A percentile compares a stretch with the other conserved stretches of the same genome.
These are phyloP conservation scores for Chloris gayana DNA, from an alignment of 176 grass and related monocot genomes.

Conservation along the genomic window DNA sequence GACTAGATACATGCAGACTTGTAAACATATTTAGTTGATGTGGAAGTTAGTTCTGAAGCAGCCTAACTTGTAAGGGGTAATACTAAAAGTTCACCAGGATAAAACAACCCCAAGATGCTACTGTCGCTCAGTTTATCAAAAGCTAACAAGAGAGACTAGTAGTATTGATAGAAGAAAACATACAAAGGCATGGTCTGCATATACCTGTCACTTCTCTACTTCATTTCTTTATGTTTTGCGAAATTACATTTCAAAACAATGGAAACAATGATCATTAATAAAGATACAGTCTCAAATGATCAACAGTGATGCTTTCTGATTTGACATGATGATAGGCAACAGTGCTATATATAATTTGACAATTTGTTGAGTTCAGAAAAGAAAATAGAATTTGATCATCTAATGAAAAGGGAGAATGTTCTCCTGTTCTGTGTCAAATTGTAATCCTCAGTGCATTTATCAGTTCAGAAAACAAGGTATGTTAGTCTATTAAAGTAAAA, in stretches of 20 bases:
- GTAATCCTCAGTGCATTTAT: neutral
- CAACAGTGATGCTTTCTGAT: neutral
- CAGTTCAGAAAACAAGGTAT: too few species aligned
- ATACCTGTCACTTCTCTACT: neutral
- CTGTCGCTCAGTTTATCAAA: neutral
- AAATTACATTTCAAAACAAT: conserved; percentile 3
- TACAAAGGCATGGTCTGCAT: neutral
- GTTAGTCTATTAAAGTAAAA: too few species aligned
- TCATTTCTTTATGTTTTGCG: neutral
- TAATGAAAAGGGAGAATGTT: neutral
- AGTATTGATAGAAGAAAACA: neutral
- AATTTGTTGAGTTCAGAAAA: neutral
- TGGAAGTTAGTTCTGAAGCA: conserved; percentile 2
- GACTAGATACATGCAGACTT: neutral
- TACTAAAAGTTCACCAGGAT: neutral
- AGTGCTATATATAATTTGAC: neutral
- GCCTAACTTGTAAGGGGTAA: neutral
- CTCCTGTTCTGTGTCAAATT: neutral
- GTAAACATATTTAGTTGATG: neutral
- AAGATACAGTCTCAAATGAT: neutral
- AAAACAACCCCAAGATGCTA: neutral
- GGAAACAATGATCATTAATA: neutral
- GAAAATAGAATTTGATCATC: neutral
- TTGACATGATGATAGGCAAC: neutral
- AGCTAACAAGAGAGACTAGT: neutral